Evolutionary conservation across 1,284 basidiomycete genomes (phyloP).

Genomic region (Leccinum subspadiceum): DNA sequence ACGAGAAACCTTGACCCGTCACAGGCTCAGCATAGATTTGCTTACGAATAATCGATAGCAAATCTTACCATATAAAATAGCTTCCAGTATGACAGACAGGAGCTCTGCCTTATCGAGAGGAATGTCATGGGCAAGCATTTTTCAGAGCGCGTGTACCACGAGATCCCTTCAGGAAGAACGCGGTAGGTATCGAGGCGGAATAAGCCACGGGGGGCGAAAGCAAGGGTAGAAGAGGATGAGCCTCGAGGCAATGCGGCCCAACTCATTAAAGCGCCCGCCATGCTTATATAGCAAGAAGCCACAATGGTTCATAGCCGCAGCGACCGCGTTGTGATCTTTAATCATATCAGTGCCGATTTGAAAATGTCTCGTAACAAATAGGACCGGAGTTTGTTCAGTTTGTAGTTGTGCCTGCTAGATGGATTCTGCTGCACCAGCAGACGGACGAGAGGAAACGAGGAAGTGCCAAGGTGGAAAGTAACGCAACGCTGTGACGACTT

Average conservation of each 20-base stretch:
- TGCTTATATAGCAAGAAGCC: not conserved
- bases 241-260: not conserved
- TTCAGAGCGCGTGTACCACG: not conserved
- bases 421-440: not conserved
- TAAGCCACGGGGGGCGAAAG: not conserved
- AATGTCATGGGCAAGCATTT: not conserved
- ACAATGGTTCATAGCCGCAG: not conserved
- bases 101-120: slow-evolving; percentile 23
- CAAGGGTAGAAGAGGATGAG: not conserved
- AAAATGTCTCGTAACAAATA: not conserved
- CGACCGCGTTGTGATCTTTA: not conserved
- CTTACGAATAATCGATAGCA: not conserved
- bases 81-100: slow-evolving; percentile 20
- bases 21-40: not conserved
- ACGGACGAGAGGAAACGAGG: not conserved
- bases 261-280: not conserved
- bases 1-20: slow-evolving; percentile 15
- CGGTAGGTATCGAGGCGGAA: not conserved
- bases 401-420: not conserved
- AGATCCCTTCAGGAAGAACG: not conserved
- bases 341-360: not conserved
- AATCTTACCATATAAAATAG: slow-evolving; percentile 19
- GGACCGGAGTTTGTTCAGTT: not conserved
- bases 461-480: not conserved
- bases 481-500: not conserved